Base-by-base conservation (phyloP, 1,284 basidiomycete species). In the Phlebopus sp. region DNA sequence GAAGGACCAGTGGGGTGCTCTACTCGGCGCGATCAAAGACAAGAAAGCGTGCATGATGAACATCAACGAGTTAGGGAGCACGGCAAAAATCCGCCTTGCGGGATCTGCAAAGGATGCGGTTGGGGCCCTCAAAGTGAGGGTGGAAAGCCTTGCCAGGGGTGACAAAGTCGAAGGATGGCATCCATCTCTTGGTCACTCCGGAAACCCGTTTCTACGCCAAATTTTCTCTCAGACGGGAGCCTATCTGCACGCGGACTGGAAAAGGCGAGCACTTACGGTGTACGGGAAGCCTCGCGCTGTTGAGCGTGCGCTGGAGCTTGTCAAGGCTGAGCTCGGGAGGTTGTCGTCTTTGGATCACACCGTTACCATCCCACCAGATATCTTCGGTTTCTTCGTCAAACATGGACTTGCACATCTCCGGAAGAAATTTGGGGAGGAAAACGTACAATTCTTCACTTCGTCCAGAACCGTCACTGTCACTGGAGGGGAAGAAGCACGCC, bases 51-150 rank as follows among this genome's bases (percentile, higher is more conserved):
- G 69, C 34, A 52, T 56, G 5, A 43, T 70, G 19, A 50, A 52
- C 4, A 43, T 65, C 5, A 53, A 55, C 29, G 50, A 64, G 5
- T 14, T 13, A 5, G 60, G 53, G 1, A 49, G 25, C 25, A 29
- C 27, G 9, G 9, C 5, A 29, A 9, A 2, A 54, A 56, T 72
- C 37, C 62, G 46, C 17, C 49, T 71, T 13, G 55, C 54, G 47
- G 71, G 43, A 55, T 77, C 46, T 31, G 67, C 39, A 69, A 75
- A 75, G 60, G 73, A 76, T 53, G 70, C 71, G 1, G 69, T 75
- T 1, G 81, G 81, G 2, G 68, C 73, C 4, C 54, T 82, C 47
- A 83, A 82, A 59, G 80, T 82, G n/a, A 66, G 78, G 42, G 75
- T 79, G 0, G 80, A 82, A 59, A 74, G 64, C 42, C 55, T 83